Conservation (phyloP, 148 eudicot genomes). For the Camellia sinensis region DNA sequence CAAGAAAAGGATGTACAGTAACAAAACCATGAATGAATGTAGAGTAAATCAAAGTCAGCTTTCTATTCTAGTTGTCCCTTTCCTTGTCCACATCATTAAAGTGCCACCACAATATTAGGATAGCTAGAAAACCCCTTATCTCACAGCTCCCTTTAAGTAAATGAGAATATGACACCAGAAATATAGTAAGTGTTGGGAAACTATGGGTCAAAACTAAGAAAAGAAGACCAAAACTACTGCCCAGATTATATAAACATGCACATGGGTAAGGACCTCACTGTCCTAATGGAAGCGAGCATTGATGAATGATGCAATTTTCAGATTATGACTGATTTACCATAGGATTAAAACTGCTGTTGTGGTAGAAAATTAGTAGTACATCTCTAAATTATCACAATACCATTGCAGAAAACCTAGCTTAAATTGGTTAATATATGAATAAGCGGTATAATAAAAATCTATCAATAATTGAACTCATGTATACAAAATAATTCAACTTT, state of each 20-base stretch:
- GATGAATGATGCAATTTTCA: neutral
- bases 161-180: no score
- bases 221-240: neutral
- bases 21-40: no score
- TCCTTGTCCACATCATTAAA: no score
- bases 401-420: neutral
- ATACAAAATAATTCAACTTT: neutral
- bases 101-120: no score
- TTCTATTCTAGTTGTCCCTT: no score
- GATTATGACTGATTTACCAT: neutral
- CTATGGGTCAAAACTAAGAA: no score
- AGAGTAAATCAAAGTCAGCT: no score
- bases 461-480: neutral
- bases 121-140: no score
- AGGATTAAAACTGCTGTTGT: slow-evolving; percentile 2
- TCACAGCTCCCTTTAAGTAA: no score
- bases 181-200: no score
- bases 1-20: no score
- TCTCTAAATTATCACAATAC: neutral
- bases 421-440: neutral
- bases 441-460: neutral
- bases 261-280: neutral
- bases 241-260: no score
- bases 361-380: neutral
- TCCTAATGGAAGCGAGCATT: neutral